Evolutionary conservation across 1,284 basidiomycete species (phyloP), one percentile per base, ranked within the genome.

Genomic region (Cryptococcus depauperatus): DNA sequence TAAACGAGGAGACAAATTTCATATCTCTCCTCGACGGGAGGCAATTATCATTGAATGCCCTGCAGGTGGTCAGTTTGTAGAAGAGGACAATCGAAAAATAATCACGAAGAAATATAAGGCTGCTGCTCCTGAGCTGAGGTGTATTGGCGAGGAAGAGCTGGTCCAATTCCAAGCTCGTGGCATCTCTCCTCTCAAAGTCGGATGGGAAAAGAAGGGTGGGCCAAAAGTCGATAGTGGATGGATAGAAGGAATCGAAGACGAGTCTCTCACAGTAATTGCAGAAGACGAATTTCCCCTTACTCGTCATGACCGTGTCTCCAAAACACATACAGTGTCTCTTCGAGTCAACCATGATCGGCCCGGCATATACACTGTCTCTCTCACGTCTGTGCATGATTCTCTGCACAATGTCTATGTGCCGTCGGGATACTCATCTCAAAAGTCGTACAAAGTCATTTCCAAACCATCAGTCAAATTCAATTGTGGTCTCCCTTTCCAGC

Each of bases 1-100:
- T 62, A 70, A 75, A n/a, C 78, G 79, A 1, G 78, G 79, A 29
- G 77, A 59, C 77, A 80, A 52, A 74, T 84, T 62, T 67, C 85
- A 56, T 35, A 73, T 80, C 30, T 77, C 80, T 0, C 58, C 66
- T 34, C 77, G 80, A 14, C 74, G 77, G n/a, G 79, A 84, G 47
- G 76, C 86, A n/a, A 77, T 79, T 0, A 72, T 93, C 43, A 82
- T 82, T 8, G 84, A 85, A 18, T 95, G 90, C 63, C 90, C 90
- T 1, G 75, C 74, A 4, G 87, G 73, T 73, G 29, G 67, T 3
- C 49, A 59, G 13, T 63, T 70, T 43, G 50, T 57, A 5, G 38
- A 52, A 11, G 50, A 54, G 22, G 37, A 54, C 13, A 35, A 52
- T 6, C 47, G 50, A 18, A 54, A 55, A 39, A 14, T 59, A n/a